A percentile compares a stretch with the other conserved stretches of the same genome.
These are phyloP conservation scores for Colletotrichum sp. DNA, from an alignment of 2,329 filamentous ascomycete species.

Conservation along the genomic window DNA sequence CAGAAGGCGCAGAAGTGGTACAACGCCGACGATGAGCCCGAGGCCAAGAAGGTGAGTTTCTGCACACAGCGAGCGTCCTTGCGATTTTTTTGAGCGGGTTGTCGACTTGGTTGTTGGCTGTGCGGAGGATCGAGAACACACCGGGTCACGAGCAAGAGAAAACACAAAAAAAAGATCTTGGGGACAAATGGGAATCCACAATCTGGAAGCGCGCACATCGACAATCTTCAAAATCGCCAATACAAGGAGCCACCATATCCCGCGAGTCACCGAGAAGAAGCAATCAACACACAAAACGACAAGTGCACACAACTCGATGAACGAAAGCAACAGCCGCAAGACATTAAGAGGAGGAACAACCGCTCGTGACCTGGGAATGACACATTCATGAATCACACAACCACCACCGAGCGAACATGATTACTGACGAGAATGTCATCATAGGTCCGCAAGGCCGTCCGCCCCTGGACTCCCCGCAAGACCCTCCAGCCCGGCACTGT, in stretches of 20 bases:
- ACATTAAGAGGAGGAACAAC: not conserved
- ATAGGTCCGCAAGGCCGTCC: conserved; percentile 94
- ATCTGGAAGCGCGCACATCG: not conserved
- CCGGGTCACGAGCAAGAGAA: conserved; percentile 3
- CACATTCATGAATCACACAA: not conserved
- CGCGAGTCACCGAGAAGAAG: not conserved
- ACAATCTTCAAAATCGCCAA: not conserved
- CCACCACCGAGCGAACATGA: not conserved
- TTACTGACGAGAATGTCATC: conserved; percentile 10
- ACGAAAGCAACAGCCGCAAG: not conserved
- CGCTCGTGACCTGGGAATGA: conserved; percentile 8
- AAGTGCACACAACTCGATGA: not conserved
- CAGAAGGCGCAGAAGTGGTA: conserved; percentile 99
- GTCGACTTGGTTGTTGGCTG: not conserved
- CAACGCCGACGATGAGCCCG: conserved; percentile 88
- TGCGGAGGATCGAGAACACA: not conserved
- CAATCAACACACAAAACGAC: not conserved
- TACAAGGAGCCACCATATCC: not conserved
- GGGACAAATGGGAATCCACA: not conserved
- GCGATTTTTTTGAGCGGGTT: not conserved
- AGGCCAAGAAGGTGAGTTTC: conserved; percentile 90
- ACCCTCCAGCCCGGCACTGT: conserved; percentile 93
- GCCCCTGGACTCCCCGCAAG: conserved; percentile 84
- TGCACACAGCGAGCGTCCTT: conserved; percentile 22
- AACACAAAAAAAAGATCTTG: not conserved